phyloP scores from a whole-genome alignment of 441 rosid species.

The Erodium texanum region DNA sequence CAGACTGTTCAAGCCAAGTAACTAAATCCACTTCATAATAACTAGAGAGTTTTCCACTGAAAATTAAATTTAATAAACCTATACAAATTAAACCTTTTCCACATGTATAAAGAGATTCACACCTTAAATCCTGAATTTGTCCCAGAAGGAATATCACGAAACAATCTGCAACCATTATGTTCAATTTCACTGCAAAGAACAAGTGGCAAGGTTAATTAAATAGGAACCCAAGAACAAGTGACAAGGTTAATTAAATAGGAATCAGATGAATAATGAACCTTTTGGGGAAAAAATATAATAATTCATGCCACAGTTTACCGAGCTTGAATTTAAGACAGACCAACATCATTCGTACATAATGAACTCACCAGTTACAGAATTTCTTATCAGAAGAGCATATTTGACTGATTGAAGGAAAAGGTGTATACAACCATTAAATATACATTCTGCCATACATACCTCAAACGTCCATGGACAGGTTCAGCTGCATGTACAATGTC shows the following conservation, averaged over 20 bases:
- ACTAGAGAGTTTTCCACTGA: not conserved
- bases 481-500: slow-evolving; percentile 75
- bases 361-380: not conserved
- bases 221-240: no score
- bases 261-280: not conserved
- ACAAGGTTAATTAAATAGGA: no score
- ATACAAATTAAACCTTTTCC: slow-evolving; percentile 11
- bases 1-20: slow-evolving; percentile 5
- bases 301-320: slow-evolving; percentile 5
- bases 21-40: not conserved
- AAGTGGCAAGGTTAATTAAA: slow-evolving; percentile 6
- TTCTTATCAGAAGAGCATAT: not conserved
- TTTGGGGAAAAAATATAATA: slow-evolving; percentile 12
- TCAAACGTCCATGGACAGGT: slow-evolving; percentile 93
- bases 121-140: slow-evolving; percentile 82
- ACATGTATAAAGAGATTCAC: slow-evolving; percentile 16
- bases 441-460: slow-evolving; percentile 48
- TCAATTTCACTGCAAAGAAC: slow-evolving; percentile 61
- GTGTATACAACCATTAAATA: slow-evolving; percentile 2
- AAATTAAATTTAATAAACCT: not conserved
- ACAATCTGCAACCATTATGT: slow-evolving; percentile 66
- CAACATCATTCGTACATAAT: slow-evolving; percentile 7
- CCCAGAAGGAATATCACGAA: slow-evolving; percentile 74
- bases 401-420: slow-evolving; percentile 6
- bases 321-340: not conserved